A percentile compares a stretch with the other conserved stretches of the same genome.
phyloP scores from a whole-genome alignment of 495 filamentous ascomycete species.

The Talaromyces borbonicus region DNA sequence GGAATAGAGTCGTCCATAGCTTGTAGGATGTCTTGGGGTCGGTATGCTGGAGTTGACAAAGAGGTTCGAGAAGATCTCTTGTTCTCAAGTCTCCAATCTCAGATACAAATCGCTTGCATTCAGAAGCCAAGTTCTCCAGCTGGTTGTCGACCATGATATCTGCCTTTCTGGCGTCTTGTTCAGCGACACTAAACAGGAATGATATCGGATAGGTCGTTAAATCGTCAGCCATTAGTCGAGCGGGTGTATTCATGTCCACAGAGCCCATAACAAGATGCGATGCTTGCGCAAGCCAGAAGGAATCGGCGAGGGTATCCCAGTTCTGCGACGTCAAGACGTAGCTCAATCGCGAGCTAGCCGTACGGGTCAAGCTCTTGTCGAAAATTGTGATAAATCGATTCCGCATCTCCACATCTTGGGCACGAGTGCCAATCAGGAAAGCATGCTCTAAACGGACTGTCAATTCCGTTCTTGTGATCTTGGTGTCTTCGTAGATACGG shows the following conservation, averaged over 20 bases:
- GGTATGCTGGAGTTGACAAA: constrained; percentile 91
- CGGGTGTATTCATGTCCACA: constrained; percentile 68
- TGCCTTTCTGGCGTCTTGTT: constrained; percentile 61
- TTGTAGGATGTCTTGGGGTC: constrained; percentile 69
- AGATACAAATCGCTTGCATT: constrained; percentile 68
- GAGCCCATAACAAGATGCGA: constrained; percentile 84
- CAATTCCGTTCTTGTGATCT: constrained; percentile 88
- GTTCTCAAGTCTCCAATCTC: constrained; percentile 77
- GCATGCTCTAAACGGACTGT: constrained; percentile 96
- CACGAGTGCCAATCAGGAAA: constrained; percentile 90
- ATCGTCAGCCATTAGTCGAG: constrained; percentile 72
- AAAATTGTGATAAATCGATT: constrained; percentile 94
- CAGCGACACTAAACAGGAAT: constrained; percentile 50
- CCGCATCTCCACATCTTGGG: constrained; percentile 92
- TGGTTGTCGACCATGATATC: constrained; percentile 70
- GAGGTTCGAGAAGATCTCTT: constrained; percentile 78
- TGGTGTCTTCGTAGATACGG: constrained; percentile 91
- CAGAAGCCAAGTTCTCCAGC: constrained; percentile 67
- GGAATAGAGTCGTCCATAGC: constrained; percentile 86
- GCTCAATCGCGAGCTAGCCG: constrained; percentile 71
- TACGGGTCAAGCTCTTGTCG: constrained; percentile 78
- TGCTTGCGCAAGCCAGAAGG: constrained; percentile 93
- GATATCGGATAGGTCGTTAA: constrained; percentile 65
- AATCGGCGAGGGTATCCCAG: constrained; percentile 90
- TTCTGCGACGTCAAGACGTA: constrained; percentile 92